Conservation (phyloP, 345 rosid species). For the Noccaea bulbosa region DNA sequence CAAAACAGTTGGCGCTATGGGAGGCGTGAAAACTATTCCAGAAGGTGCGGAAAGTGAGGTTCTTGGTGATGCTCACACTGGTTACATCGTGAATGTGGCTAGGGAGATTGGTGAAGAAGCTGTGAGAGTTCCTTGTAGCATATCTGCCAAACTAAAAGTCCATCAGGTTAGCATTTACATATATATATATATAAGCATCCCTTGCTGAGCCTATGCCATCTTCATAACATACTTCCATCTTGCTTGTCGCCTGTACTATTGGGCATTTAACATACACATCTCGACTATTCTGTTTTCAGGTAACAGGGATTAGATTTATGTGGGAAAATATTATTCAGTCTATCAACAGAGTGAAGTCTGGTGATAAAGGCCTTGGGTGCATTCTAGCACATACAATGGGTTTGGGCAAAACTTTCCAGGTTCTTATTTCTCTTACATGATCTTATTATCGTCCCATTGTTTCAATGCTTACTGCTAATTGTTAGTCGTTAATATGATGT, state of each 20-base stretch:
- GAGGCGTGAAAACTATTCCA: constrained; percentile 51
- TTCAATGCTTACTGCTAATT: constrained; percentile 2
- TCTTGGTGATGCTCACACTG: constrained; percentile 80
- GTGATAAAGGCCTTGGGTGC: constrained; percentile 98
- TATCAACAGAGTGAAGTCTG: constrained; percentile 76
- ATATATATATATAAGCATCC: neutral
- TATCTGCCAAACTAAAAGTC: constrained; percentile 83
- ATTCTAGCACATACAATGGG: constrained; percentile 99
- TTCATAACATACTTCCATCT: constrained; percentile 15
- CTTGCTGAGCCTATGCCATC: constrained; percentile 16
- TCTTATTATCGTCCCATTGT: constrained; percentile 7
- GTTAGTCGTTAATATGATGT: constrained; percentile 20
- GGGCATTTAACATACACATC: constrained; percentile 26
- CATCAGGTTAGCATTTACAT: constrained; percentile 76
- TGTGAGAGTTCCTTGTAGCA: constrained; percentile 85
- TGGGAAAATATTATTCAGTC: constrained; percentile 99
- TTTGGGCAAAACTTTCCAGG: constrained; percentile 99
- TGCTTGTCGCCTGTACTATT: constrained; percentile 7
- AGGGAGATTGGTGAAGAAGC: constrained; percentile 96
- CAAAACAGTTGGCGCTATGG: constrained; percentile 52
- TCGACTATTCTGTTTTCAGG: constrained; percentile 54
- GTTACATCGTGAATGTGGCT: constrained; percentile 95
- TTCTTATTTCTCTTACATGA: constrained; percentile 43
- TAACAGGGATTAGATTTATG: constrained; percentile 93
- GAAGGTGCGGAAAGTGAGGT: constrained; percentile 72